phyloP scores from a whole-genome alignment of 768 basidiomycete genomes.

The Pleurotus cornucopiae region DNA sequence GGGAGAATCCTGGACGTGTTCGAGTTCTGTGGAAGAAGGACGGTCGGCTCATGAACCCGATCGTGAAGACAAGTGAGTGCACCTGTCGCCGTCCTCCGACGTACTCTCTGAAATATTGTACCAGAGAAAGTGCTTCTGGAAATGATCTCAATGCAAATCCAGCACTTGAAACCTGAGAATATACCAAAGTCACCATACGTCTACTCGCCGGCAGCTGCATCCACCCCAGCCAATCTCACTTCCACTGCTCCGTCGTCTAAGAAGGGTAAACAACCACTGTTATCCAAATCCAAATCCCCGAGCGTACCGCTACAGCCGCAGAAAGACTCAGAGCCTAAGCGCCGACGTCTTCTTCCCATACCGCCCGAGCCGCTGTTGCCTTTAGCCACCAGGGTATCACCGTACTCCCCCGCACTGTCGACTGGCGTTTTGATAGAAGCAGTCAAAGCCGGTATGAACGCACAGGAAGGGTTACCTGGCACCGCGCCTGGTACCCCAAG shows the following conservation, averaged over 20 bases:
- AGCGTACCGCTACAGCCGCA: conserved; percentile 22
- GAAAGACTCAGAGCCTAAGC: conserved; percentile 20
- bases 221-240: conserved; percentile 24
- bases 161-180: conserved; percentile 66
- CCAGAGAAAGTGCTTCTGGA: conserved; percentile 80
- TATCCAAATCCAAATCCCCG: conserved; percentile 40
- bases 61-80: conserved; percentile 70
- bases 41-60: conserved; percentile 56
- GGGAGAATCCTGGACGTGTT: conserved; percentile 97
- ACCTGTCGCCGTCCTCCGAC: not conserved
- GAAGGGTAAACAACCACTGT: conserved; percentile 51
- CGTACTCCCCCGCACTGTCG: conserved; percentile 75
- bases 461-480: conserved; percentile 43
- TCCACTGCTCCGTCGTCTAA: conserved; percentile 27
- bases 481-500: conserved; percentile 29
- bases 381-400: conserved; percentile 68
- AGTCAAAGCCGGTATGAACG: conserved; percentile 82
- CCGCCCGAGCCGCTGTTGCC: conserved; percentile 77
- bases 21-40: conserved; percentile 91
- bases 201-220: conserved; percentile 21
- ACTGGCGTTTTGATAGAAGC: conserved; percentile 78
- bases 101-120: not conserved
- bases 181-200: conserved; percentile 63
- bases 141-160: conserved; percentile 69
- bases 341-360: conserved; percentile 49